Evolutionary conservation across 345 rosid species (phyloP).

Genomic region (Melaleuca quinquenervia): DNA sequence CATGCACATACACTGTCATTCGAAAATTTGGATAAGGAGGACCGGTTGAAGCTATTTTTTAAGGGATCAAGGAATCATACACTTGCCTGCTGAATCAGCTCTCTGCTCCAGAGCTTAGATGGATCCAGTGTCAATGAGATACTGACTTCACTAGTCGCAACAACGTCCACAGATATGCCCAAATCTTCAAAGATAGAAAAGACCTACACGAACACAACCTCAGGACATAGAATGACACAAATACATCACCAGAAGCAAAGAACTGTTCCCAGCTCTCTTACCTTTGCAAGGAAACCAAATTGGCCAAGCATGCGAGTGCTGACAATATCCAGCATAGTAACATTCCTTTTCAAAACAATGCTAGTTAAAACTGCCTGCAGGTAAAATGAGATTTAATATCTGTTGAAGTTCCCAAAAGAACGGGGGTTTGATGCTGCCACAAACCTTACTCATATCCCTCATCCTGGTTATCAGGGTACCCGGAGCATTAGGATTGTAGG

Average conservation of each 20-base stretch:
- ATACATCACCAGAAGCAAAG: not conserved
- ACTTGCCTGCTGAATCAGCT: constrained; percentile 97
- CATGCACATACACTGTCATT: not conserved
- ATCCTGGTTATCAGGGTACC: constrained; percentile 87
- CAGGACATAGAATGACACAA: not conserved
- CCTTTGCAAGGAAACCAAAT: constrained; percentile 97
- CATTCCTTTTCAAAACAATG: constrained; percentile 94
- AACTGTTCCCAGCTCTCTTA: constrained; percentile 7
- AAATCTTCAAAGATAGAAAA: constrained; percentile 93
- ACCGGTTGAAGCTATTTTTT: not conserved
- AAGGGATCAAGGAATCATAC: constrained; percentile 3
- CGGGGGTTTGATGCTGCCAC: constrained; percentile 1
- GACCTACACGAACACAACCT: constrained; percentile 32
- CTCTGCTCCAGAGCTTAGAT: constrained; percentile 95
- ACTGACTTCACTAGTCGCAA: constrained; percentile 99
- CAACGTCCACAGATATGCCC: constrained; percentile 97
- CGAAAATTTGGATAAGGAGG: not conserved
- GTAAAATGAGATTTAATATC: constrained; percentile 2
- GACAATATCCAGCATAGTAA: constrained; percentile 95
- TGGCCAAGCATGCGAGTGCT: constrained; percentile 99
- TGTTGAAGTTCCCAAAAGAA: not conserved
- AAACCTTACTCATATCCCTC: constrained; percentile 93
- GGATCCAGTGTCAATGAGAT: constrained; percentile 96
- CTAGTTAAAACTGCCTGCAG: constrained; percentile 90
- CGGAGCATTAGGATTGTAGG: constrained; percentile 91